Evolutionary conservation across 164 flowering plant species (phyloP).

Genomic region (Euptelea pleiosperma): DNA sequence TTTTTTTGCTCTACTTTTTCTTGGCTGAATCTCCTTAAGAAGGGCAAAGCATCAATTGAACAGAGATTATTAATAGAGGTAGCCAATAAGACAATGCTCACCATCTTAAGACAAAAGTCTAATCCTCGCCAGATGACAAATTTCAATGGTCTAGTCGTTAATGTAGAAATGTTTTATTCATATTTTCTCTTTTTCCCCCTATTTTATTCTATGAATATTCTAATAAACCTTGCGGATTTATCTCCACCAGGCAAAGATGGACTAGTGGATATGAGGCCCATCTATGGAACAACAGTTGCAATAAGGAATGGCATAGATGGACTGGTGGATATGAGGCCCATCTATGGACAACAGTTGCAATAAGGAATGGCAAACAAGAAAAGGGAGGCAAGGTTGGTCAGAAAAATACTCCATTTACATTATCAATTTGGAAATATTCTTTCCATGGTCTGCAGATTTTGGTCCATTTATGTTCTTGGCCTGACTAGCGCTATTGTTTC

Average conservation of each 20-base stretch:
- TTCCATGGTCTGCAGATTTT: conserved; percentile 11
- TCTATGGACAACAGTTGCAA: conserved; percentile 91
- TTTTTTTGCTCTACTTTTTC: neutral
- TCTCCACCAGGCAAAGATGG: conserved; percentile 41
- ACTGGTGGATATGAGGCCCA: conserved; percentile 95
- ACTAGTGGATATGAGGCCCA: too few relatives aligned
- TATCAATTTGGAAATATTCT: conserved; percentile 16
- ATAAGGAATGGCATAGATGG: too few relatives aligned
- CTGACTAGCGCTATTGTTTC: conserved; percentile 28
- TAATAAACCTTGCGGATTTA: neutral
- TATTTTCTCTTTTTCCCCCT: neutral
- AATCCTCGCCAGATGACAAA: too few relatives aligned
- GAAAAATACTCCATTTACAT: conserved; percentile 5
- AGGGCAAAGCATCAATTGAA: too few relatives aligned
- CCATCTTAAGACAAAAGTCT: too few relatives aligned
- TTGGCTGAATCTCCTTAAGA: too few relatives aligned
- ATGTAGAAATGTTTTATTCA: neutral
- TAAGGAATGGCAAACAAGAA: conserved; percentile 90
- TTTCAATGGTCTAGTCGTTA: too few relatives aligned
- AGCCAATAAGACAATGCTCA: too few relatives aligned
- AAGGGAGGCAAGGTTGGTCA: conserved; percentile 89
- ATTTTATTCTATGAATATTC: neutral
- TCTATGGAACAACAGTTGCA: too few relatives aligned
- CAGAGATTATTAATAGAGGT: too few relatives aligned
- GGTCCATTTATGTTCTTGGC: conserved; percentile 20